Percentiles rank a stretch among this genome's conserved stretches.
Evolutionary conservation across 179 eudicot genomes (phyloP).

Genomic region (Carnegiea gigantea): DNA sequence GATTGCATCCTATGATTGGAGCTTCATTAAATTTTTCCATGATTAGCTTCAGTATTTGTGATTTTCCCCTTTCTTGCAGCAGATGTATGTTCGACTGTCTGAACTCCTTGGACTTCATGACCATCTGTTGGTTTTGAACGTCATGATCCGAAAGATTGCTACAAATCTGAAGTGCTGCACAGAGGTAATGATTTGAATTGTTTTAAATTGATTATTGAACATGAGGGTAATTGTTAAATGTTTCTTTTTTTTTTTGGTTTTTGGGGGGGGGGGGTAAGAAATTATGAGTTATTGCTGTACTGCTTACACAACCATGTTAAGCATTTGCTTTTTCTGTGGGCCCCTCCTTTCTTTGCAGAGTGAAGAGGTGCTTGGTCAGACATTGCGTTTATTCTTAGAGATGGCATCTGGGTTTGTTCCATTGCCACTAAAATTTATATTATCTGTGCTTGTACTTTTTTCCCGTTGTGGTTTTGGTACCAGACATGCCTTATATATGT

Average conservation of each 20-base stretch:
- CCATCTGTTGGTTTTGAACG: constrained; percentile 72
- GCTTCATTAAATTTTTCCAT: not conserved
- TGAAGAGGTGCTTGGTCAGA: constrained; percentile 75
- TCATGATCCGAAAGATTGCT: constrained; percentile 79
- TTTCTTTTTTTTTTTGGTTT: not conserved
- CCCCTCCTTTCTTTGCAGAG: constrained; percentile 46
- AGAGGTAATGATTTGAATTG: constrained; percentile 45
- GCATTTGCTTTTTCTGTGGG: constrained; percentile 2
- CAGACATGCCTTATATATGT: not conserved
- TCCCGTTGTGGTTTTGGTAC: not conserved
- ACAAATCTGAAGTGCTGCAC: constrained; percentile 80
- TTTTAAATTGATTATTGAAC: not conserved
- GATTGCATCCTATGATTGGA: not conserved
- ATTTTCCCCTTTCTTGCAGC: constrained; percentile 49
- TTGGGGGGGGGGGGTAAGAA: not conserved
- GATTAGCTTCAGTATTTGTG: constrained; percentile 8
- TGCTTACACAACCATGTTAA: not conserved
- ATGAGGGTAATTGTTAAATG: not conserved
- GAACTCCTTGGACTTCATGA: constrained; percentile 90
- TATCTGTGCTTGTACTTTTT: not conserved
- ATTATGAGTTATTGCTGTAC: not conserved
- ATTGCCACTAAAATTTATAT: constrained; percentile 14
- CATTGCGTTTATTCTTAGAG: constrained; percentile 74
- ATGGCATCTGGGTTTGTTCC: constrained; percentile 84
- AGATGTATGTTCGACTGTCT: constrained; percentile 82